phyloP scores from a whole-genome alignment of 345 rosid species.

The Populus deltoides region DNA sequence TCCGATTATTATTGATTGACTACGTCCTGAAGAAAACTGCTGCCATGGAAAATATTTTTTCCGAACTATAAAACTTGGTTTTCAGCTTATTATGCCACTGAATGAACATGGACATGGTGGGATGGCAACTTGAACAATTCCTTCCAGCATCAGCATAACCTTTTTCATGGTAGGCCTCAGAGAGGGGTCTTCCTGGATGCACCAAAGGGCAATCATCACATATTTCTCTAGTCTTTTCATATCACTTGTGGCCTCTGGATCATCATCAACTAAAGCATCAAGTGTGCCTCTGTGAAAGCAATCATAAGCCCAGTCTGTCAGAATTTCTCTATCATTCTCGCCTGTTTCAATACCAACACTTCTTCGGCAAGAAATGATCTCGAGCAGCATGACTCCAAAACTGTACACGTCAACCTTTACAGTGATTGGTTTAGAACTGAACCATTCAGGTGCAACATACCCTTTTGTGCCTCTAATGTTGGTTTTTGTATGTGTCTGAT shows the following conservation, averaged over 20 bases:
- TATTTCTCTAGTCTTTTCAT: neutral
- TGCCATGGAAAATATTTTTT: too few relatives aligned
- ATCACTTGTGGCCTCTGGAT: neutral
- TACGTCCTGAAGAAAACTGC: too few relatives aligned
- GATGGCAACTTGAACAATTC: neutral
- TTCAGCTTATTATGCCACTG: too few relatives aligned
- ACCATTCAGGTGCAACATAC: constrained; percentile 5
- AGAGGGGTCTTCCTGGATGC: neutral
- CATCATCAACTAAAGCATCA: constrained; percentile 1
- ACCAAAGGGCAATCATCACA: neutral
- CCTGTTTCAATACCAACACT: neutral
- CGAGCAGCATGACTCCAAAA: constrained; percentile 1
- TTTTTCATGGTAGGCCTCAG: neutral
- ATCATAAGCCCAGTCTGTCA: constrained; percentile 23
- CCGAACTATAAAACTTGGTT: too few relatives aligned
- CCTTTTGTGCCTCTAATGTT: constrained; percentile 4
- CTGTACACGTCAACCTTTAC: constrained; percentile 9
- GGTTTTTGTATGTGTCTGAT: neutral
- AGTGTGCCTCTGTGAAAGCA: constrained; percentile 14
- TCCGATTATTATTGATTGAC: too few relatives aligned
- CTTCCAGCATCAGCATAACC: neutral
- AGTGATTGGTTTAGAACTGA: neutral
- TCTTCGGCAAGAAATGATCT: constrained; percentile 12
- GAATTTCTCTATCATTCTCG: constrained; percentile 10
- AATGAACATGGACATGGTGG: neutral